A percentile compares a stretch with the other conserved stretches of the same genome.
Evolutionary conservation across 306 rosid species (phyloP).

Genomic region (Coriaria nepalensis): DNA sequence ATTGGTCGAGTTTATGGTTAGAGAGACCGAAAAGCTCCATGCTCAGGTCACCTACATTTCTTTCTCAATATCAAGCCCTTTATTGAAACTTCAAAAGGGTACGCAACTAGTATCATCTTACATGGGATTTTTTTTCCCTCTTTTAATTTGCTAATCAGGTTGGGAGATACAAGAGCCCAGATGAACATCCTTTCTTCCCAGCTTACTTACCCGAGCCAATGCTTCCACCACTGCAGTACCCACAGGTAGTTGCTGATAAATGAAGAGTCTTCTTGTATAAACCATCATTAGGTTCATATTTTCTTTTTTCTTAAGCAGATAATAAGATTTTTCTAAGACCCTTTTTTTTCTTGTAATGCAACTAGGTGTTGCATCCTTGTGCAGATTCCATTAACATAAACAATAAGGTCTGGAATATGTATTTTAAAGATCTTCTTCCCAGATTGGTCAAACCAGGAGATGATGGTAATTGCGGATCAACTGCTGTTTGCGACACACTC

Average conservation of each 20-base stretch:
- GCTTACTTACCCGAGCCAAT: conserved; percentile 52
- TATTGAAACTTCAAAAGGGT: conserved; percentile 1
- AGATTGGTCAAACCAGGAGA: conserved; percentile 72
- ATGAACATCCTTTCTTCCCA: conserved; percentile 87
- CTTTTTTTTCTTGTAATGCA: too few relatives aligned
- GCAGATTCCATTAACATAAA: conserved; percentile 74
- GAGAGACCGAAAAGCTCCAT: conserved; percentile 85
- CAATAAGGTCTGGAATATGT: conserved; percentile 61
- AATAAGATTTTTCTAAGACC: too few relatives aligned
- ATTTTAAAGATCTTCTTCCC: conserved; percentile 68
- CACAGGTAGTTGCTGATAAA: conserved; percentile 35
- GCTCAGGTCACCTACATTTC: conserved; percentile 39
- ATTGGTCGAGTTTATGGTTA: conserved; percentile 61
- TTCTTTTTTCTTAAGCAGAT: too few relatives aligned
- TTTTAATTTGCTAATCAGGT: conserved; percentile 36
- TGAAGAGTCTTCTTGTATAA: too few relatives aligned
- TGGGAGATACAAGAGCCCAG: conserved; percentile 88
- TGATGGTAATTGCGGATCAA: conserved; percentile 85
- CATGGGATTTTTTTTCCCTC: not conserved
- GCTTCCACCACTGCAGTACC: conserved; percentile 75
- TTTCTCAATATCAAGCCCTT: not conserved
- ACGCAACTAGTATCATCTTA: conserved; percentile 1
- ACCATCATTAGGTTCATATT: too few relatives aligned
- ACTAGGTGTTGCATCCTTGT: conserved; percentile 62
- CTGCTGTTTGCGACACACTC: conserved; percentile 73